These are phyloP conservation scores for Carex myosuroides DNA, from an alignment of 176 grass and related monocot genomes.

Conservation along the genomic window DNA sequence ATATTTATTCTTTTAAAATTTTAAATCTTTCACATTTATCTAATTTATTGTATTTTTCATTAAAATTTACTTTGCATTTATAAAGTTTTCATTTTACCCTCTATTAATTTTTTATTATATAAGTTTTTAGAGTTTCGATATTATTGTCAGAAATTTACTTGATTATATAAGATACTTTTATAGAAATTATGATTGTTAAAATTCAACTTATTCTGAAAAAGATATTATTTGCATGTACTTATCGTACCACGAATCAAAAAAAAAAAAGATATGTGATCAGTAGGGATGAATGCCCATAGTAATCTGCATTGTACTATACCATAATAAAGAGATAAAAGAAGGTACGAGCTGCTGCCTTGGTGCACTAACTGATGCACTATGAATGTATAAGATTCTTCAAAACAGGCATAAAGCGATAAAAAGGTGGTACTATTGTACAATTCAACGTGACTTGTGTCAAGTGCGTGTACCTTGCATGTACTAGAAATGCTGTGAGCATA, in stretches of 20 bases:
- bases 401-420: conserved; percentile 8
- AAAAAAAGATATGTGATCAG: not conserved
- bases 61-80: no score
- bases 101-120: no score
- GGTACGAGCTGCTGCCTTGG: not conserved
- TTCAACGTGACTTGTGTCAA: not conserved
- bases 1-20: no score
- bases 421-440: not conserved
- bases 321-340: not conserved
- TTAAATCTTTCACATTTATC: no score
- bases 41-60: no score
- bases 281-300: not conserved
- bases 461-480: not conserved
- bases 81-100: no score
- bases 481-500: not conserved
- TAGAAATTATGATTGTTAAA: no score
- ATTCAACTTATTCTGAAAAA: no score
- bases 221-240: no score
- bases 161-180: no score
- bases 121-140: no score
- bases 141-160: no score
- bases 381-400: conserved; percentile 5
- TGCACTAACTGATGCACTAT: not conserved
- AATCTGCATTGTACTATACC: not conserved
- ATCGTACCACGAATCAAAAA: not conserved